A percentile compares a stretch with the other conserved stretches of the same genome.
Evolutionary conservation across 139 green algal species (phyloP).

Genomic region (Ulvella scutata): DNA sequence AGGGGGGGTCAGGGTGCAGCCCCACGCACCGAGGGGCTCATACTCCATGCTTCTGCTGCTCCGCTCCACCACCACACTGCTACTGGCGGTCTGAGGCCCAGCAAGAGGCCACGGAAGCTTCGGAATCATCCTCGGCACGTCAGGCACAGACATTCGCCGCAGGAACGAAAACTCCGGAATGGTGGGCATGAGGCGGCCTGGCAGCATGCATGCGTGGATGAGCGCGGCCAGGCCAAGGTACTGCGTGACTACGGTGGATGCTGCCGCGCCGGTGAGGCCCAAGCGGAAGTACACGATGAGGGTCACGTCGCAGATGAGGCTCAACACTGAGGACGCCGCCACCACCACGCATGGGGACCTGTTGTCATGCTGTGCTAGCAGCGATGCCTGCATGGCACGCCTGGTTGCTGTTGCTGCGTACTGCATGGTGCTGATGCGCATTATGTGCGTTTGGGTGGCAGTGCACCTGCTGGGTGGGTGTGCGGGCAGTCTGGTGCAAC

Average conservation of each 20-base stretch:
- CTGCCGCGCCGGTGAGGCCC: conserved; percentile 39
- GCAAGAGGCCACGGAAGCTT: neutral
- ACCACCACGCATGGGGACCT: neutral
- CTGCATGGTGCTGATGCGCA: no score
- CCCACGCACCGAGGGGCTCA: no score
- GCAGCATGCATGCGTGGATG: neutral
- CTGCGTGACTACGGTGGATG: conserved; percentile 38
- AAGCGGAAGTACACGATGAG: conserved; percentile 28
- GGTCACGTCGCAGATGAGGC: conserved; percentile 24
- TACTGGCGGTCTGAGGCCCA: neutral
- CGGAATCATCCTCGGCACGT: neutral
- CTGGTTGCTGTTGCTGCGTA: no score
- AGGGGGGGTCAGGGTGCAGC: no score
- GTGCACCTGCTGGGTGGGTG: no score
- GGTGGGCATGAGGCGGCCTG: neutral
- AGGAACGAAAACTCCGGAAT: neutral
- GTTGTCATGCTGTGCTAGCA: conserved; percentile 23
- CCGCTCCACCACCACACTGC: neutral
- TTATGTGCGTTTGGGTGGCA: no score
- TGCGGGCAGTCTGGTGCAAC: no score
- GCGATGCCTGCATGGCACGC: neutral
- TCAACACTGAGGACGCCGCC: neutral
- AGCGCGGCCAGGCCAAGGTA: conserved; percentile 20
- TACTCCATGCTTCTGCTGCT: neutral
- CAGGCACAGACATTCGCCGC: no score